Evolutionary conservation across 345 rosid genomes (phyloP).

Genomic region (Camelina hispida): DNA sequence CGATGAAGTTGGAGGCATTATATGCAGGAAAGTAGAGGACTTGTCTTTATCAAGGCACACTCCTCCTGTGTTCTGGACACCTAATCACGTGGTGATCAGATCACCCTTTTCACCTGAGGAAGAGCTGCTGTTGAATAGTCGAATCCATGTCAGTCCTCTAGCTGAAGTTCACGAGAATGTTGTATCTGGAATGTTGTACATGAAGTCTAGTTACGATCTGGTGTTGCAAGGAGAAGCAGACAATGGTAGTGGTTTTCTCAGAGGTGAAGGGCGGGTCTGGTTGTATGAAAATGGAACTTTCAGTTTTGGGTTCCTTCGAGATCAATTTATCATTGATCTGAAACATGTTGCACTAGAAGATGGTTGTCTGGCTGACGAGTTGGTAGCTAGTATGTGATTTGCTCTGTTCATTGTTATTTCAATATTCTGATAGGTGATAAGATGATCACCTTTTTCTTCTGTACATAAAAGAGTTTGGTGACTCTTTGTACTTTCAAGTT

Average conservation of each 20-base stretch:
- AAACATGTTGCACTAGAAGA: conserved; percentile 58
- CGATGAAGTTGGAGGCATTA: conserved; percentile 73
- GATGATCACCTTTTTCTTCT: conserved; percentile 7
- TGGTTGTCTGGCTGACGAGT: conserved; percentile 63
- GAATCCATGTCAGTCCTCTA: conserved; percentile 54
- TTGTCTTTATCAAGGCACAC: conserved; percentile 50
- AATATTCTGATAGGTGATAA: conserved; percentile 1
- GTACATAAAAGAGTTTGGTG: conserved; percentile 27
- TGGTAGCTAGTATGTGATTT: conserved; percentile 34
- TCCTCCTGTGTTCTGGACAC: conserved; percentile 81
- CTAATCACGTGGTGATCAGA: conserved; percentile 48
- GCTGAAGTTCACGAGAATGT: conserved; percentile 40
- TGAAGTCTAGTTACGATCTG: conserved; percentile 67
- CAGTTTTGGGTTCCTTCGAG: conserved; percentile 79
- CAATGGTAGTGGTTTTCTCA: conserved; percentile 23
- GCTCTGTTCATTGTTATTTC: neutral
- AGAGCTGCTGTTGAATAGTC: conserved; percentile 55
- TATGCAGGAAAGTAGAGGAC: conserved; percentile 76
- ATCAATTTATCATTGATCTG: conserved; percentile 67
- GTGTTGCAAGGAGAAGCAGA: conserved; percentile 51
- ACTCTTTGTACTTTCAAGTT: conserved; percentile 15
- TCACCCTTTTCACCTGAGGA: conserved; percentile 66
- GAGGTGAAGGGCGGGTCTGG: conserved; percentile 88
- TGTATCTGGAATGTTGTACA: conserved; percentile 59
- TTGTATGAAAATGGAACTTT: conserved; percentile 71